Evolutionary conservation across 192 early-diverging fungal genomes (phyloP).

Genomic region (Gigaspora rosea): DNA sequence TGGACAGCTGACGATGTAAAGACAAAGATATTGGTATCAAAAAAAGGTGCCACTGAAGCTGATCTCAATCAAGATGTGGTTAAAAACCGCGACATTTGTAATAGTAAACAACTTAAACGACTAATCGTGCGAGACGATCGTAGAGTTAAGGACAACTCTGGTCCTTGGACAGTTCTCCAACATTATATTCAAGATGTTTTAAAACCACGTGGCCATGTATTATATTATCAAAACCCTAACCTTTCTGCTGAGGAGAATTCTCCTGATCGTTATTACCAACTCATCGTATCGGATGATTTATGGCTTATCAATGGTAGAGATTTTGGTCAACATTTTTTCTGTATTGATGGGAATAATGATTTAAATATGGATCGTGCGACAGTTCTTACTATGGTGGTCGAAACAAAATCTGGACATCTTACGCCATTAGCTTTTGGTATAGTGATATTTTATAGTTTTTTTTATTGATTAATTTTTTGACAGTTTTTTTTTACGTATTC

Average conservation of each 20-base stretch:
- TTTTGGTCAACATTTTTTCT: conserved; percentile 12
- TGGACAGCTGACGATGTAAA: conserved; percentile 16
- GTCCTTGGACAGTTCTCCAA: conserved; percentile 15
- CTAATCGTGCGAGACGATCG: conserved; percentile 20
- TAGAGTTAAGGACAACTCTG: conserved; percentile 9
- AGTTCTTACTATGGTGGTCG: conserved; percentile 11
- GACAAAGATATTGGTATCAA: conserved; percentile 14
- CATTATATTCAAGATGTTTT: conserved; percentile 21
- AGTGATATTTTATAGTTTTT: background rate
- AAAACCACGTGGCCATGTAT: conserved; percentile 20
- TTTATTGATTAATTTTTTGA: background rate
- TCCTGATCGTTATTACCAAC: conserved; percentile 18
- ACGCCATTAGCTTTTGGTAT: conserved; percentile 8
- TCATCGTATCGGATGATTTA: conserved; percentile 18
- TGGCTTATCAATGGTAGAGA: conserved; percentile 5
- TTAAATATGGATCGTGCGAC: conserved; percentile 16
- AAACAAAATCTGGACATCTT: conserved; percentile 3
- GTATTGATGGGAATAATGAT: conserved; percentile 21
- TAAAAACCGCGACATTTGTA: conserved; percentile 24
- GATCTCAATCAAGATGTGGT: conserved; percentile 1
- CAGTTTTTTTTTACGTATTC: background rate
- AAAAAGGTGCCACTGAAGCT: conserved; percentile 11
- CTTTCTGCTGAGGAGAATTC: conserved; percentile 1
- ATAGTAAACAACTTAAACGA: conserved; percentile 25
- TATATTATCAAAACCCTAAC: conserved; percentile 12